Base-by-base conservation (phyloP, 2,329 filamentous ascomycete genomes). In the Colletotrichum euphorbiae region DNA sequence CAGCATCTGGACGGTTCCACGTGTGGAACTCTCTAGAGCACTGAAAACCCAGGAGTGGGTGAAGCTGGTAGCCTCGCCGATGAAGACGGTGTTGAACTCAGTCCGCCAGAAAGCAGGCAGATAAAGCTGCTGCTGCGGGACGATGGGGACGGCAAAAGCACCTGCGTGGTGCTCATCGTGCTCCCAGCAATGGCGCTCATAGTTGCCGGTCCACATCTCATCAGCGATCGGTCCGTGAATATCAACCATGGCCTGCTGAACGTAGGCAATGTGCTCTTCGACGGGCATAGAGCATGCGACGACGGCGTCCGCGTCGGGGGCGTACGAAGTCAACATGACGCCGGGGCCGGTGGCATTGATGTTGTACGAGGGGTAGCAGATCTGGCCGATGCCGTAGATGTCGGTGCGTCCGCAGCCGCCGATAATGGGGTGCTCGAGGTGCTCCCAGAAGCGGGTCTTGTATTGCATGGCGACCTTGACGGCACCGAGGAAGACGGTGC, bases 101-200 rank as follows among this genome's bases (percentile, higher is more conserved):
- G 87, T 90, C 70, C 86, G 80, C 70, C 86, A 89, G 71, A 88
- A 90, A 0, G 87, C 85, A 0, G 88, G 87, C 2, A 90, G 76
- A 67, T 87, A 90, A 5, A 90, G 72, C 36, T 89, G 81, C 70
- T 90, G 87, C 74, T 89, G 87, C 0, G 83, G 83, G 1, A 85
- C 79, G 0, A 79, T 74, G 0, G 87, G 86, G 28, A 77, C 73
- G 0, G 83, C 81, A 83, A 86, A 90, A 2, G 85, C 84, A 24
- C 85, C 87, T 1, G 84, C 85, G 67, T 88, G 83, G 62, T 86
- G 83, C 71, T 86, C 82, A 48, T 89, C 84, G 1, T 80, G 73
- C 65, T 86, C 81, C 87, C 87, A 90, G 74, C 87, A 89, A 50
- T 85, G 83, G 0, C 87, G 81, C n/a, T 86, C 81, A 67, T 84